Percentiles rank a stretch among this genome's conserved stretches.
These are phyloP conservation scores for Blastomyces gilchristii DNA, from an alignment of 2,329 filamentous ascomycete genomes.

Conservation along the genomic window DNA sequence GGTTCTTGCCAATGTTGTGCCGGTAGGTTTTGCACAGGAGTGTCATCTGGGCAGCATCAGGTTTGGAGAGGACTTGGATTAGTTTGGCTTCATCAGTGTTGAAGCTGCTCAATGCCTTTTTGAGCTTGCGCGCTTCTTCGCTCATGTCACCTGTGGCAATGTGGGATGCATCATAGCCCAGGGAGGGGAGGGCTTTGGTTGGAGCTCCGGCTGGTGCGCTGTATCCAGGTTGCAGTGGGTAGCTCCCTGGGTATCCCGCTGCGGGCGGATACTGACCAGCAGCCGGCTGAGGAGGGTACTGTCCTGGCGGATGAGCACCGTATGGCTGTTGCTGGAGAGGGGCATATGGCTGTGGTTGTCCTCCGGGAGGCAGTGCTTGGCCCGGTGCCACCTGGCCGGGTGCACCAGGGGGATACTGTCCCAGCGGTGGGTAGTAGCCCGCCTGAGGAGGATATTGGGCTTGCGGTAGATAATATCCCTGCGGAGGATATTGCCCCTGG, in stretches of 20 bases:
- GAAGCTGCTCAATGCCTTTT: constrained; percentile 84
- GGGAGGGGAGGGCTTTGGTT: constrained; percentile 47
- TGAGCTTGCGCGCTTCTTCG: constrained; percentile 58
- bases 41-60: constrained; percentile 69
- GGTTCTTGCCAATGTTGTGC: constrained; percentile 47
- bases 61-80: constrained; percentile 57
- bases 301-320: constrained; percentile 9
- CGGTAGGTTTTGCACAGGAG: constrained; percentile 58
- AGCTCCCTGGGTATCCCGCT: constrained; percentile 20
- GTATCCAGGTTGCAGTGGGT: constrained; percentile 26
- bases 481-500: constrained; percentile 19
- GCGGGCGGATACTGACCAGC: constrained; percentile 20
- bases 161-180: constrained; percentile 49
- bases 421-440: not conserved
- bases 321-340: not conserved
- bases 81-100: constrained; percentile 76
- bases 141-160: constrained; percentile 47
- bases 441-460: constrained; percentile 20
- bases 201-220: constrained; percentile 17
- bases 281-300: constrained; percentile 16
- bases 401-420: not conserved
- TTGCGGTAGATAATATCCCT: constrained; percentile 20
- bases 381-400: not conserved
- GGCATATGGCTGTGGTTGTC: not conserved
- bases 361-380: not conserved